Evolutionary conservation across 805 yeast species (phyloP).

Genomic region (Candida broadrunensis): DNA sequence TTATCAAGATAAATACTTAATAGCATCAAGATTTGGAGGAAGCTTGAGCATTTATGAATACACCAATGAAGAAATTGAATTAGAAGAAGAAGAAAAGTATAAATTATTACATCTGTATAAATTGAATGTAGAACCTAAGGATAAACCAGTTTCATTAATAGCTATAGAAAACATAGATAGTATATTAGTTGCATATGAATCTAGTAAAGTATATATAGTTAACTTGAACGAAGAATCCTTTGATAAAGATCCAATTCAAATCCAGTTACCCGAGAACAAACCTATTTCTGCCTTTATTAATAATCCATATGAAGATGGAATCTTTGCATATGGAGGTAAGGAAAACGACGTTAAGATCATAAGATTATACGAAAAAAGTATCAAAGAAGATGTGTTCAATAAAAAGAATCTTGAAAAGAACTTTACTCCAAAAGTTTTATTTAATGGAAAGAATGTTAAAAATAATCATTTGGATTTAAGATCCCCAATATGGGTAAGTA

Average conservation of each 20-base stretch:
- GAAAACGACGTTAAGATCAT: constrained; percentile 67
- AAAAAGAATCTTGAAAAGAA: constrained; percentile 15
- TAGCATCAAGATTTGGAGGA: constrained; percentile 46
- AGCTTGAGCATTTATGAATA: constrained; percentile 37
- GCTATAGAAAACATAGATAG: constrained; percentile 25
- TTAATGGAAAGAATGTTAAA: constrained; percentile 80
- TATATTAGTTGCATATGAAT: constrained; percentile 44
- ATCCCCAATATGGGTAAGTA: constrained; percentile 78
- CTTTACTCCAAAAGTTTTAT: constrained; percentile 36
- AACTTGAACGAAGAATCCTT: constrained; percentile 21
- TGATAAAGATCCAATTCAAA: constrained; percentile 25
- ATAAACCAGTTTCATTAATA: constrained; percentile 30
- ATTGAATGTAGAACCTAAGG: constrained; percentile 15
- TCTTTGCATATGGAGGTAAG: constrained; percentile 84
- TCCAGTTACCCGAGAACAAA: constrained; percentile 35
- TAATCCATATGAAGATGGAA: constrained; percentile 46
- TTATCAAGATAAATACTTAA: constrained; percentile 30
- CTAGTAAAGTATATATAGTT: constrained; percentile 42
- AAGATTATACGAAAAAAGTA: constrained; percentile 27
- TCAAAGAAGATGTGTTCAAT: constrained; percentile 14
- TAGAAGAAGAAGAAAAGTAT: constrained; percentile 31
- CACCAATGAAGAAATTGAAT: constrained; percentile 15
- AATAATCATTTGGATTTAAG: constrained; percentile 74
- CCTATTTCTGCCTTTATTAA: constrained; percentile 47
- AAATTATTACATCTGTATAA: constrained; percentile 29